Evolutionary conservation across 164 flowering plant genomes (phyloP).

Genomic region (Berberis vulgaris): DNA sequence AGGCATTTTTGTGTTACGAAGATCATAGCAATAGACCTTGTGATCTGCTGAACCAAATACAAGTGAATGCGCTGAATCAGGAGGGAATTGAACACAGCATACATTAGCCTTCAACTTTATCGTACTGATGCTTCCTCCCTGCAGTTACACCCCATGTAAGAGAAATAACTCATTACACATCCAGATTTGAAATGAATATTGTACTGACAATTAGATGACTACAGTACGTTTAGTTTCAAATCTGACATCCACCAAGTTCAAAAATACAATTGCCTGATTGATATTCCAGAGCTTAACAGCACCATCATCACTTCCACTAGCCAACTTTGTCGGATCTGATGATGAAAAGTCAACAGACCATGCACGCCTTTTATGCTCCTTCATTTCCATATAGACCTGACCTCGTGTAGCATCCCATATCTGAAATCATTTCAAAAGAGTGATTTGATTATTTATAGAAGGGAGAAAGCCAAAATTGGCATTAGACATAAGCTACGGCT

Average conservation of each 20-base stretch:
- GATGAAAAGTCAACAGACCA: conserved; percentile 4
- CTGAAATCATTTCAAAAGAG: not conserved
- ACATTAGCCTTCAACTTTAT: not conserved
- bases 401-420: conserved; percentile 1
- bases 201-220: not conserved
- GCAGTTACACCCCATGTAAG: not conserved
- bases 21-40: conserved; percentile 4
- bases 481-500: not conserved
- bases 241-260: not conserved
- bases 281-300: conserved; percentile 2
- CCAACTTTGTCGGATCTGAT: not conserved
- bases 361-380: not conserved
- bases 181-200: not conserved
- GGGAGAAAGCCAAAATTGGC: not conserved
- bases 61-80: not conserved
- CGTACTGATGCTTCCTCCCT: not conserved
- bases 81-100: conserved; percentile 5
- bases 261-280: conserved; percentile 3
- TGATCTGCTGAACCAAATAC: conserved; percentile 5
- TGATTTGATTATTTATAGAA: not conserved
- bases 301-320: conserved; percentile 5
- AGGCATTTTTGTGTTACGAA: conserved; percentile 1
- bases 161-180: not conserved
- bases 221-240: not conserved
- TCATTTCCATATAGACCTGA: not conserved